Base-by-base conservation (phyloP, 2,329 filamentous ascomycete species). In the Fonsecaea multimorphosa region DNA sequence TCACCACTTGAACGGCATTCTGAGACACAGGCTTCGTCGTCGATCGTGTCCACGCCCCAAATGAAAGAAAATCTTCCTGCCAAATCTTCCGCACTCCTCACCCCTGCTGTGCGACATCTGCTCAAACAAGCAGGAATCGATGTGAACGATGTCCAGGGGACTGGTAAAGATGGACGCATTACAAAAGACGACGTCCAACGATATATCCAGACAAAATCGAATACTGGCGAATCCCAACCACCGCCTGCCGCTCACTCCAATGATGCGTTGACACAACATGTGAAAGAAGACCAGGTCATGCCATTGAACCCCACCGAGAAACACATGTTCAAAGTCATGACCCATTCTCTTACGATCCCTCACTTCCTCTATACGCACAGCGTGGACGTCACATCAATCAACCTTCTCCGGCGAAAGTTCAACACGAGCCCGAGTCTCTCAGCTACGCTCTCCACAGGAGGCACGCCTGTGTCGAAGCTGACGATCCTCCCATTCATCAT, bases 291-390 rank as follows among this genome's bases (percentile, higher is more conserved):
- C 14, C 63, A 73, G 40, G 73, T 78, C 31, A 71, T 27, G 80
- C 82, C 1, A 78, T 80, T 99, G 66, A 91, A 91, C 14, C 89
- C 89, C 49, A 90, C 91, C 9, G 94, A 98, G 80, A 84, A 86
- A 38, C 90, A 92, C 75, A 99, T 99, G 95, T 98, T 96, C 87
- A 97, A 96, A 81, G 86, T 89, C 64, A 99, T 99, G 95, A 97
- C 94, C 12, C 88, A 88, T 65, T 97, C 94, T 2, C 85, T 98
- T 68, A 87, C 80, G 58, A 98, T 97, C 73, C 95, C 95, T 0
- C 95, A 98, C 79, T 97, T 99, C 79, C 86, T 98, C 67, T 99
- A 96, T 80, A 90, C 92, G 40, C 92, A 97, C 78, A 91, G 94
- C 75, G 84, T 97, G 56, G 91, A 96, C 79, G 89, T 97, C 76